Conservation (phyloP, 2,329 filamentous ascomycete species). For the Sarocladium oryzae region DNA sequence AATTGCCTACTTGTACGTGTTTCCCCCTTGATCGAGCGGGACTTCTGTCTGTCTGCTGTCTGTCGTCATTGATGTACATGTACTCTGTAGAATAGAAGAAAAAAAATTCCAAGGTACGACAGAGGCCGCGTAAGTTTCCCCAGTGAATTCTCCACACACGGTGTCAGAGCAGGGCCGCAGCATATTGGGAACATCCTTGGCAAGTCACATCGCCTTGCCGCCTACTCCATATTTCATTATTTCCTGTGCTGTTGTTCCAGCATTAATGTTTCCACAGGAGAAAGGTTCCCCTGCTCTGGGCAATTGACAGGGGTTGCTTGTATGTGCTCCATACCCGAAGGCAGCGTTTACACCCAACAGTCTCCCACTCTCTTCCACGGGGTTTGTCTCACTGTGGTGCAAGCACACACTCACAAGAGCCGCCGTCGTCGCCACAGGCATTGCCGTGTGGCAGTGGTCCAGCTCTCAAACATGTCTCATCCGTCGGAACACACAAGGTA, state of each 20-base stretch:
- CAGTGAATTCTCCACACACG: neutral
- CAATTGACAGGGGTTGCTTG: too few relatives aligned
- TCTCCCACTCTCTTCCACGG: too few relatives aligned
- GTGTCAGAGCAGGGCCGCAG: neutral
- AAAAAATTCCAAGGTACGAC: neutral
- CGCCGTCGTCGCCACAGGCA: too few relatives aligned
- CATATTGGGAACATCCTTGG: neutral
- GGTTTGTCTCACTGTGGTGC: too few relatives aligned
- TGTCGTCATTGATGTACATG: too few relatives aligned
- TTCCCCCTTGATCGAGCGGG: neutral
- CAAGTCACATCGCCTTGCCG: neutral
- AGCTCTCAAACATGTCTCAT: neutral
- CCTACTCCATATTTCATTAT: neutral
- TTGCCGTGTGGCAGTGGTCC: too few relatives aligned
- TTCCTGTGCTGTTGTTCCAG: neutral
- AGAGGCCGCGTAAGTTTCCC: neutral
- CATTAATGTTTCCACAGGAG: neutral
- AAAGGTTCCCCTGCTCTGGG: too few relatives aligned
- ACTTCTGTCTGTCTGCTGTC: neutral
- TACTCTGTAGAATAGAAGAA: neutral
- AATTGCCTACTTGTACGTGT: neutral
- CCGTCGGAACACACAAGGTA: neutral
- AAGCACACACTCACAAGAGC: too few relatives aligned
- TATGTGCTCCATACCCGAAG: too few relatives aligned
- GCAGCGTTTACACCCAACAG: too few relatives aligned